Base-by-base conservation (phyloP, 352 stramenopile species). In the Globisporangium irregulare region DNA sequence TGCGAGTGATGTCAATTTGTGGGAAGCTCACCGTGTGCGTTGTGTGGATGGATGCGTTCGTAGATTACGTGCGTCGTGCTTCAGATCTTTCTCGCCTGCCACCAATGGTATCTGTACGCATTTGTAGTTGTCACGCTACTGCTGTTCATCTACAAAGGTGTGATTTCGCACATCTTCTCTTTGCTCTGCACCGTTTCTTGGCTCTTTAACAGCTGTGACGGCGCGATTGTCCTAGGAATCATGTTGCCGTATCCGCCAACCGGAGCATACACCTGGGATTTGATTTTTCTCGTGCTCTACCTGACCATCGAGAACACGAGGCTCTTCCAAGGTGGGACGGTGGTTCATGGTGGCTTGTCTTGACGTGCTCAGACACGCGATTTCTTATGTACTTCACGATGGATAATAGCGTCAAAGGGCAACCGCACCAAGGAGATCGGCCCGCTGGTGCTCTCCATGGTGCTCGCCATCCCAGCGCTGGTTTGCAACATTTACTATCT, bases 111-210 rank as follows among this genome's bases (percentile, higher is more conserved):
- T 65, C 78, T 91, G 24, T 73, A 86, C 25, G 70, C 71, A 50
- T 96, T 92, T 64, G 68, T 89, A 22, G n/a, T 66, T 12, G 29
- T 82, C 25, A 80, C 81, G 4, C 57, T 84, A 18, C 74, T 64
- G 29, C 70, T 89, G 20, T 94, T 93, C 61, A 68, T 74, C 38
- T 96, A 96, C 77, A 96, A 96, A 81, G 72, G 82, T 78, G 67
- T 20, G 12, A 8, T 22, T 67, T 36, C 20, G 18, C 25, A 18
- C 54, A 32, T 32, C 18, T 38, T n/a, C 22, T 53, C 24, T 25
- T 8, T 62, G 18, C 22, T 38, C 34, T 22, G 41, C 0, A 9
- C 41, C 15, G 1, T 50, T 32, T n/a, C 6, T 34, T 15, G 14
- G 34, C 2, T 4, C 12, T 5, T 18, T 46, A 46, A 46, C 38